Base-by-base conservation (phyloP, 495 filamentous ascomycete species). In the Lophiotrema nucula region DNA sequence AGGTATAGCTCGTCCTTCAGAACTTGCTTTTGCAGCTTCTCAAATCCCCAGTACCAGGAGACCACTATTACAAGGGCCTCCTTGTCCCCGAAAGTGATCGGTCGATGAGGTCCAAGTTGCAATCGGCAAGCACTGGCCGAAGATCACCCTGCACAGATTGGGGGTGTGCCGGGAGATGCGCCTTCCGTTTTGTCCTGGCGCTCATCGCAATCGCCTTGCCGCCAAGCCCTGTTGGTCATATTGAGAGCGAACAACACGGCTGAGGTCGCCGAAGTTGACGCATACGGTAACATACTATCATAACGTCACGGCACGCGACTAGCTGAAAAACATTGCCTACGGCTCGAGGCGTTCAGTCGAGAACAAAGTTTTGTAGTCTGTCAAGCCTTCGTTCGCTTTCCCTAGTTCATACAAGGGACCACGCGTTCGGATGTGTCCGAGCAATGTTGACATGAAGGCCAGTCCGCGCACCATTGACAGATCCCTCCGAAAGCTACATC, bases 241-340 rank as follows among this genome's bases (percentile, higher is more conserved):
- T 38, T 15, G 33, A 44, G 43, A 23, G 12, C 19, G 19, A 3
- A 2, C 3, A 22, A 44, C 27, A 22, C 47, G 47, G 56, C 24
- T 19, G 39, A 60, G 42, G 28, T 60, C 57, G 57, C 57, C 57
- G 57, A 60, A 53, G 49, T 60, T 41, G 39, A 45, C 55, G 37
- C 50, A 58, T 45, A 18, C 26, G 26, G 18, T 25, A 25, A 18
- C 18, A 39, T 12, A 42, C 31, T 59, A 59, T 59, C 22, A 48
- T 42, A 47, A 46, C 13, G 13, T 35, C 15, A 26, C 24, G 41
- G 45, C 46, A 19, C 11, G 22, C 24, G 35, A 51, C 39, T 33
- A 44, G 45, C 46, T 21, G 18, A 2, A 23, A 22, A n/a, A 22
- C 23, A 23, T 15, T 23, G 11, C 4, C 26, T 21, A 4, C 8